phyloP scores from a whole-genome alignment of 352 stramenopile genomes.

The Thalassiosira exigua region DNA sequence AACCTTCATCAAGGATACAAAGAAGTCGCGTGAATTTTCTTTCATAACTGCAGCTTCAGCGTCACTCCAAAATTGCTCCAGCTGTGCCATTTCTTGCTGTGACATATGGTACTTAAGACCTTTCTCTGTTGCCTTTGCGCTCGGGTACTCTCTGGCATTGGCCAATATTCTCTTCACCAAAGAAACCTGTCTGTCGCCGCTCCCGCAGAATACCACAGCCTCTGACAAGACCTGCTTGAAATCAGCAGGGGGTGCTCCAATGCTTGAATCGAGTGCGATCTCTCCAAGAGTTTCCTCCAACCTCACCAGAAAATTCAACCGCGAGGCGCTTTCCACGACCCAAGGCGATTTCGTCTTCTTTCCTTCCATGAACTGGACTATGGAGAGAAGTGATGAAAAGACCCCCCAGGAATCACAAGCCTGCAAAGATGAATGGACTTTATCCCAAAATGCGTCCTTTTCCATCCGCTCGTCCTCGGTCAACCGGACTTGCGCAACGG shows the following conservation, averaged over 20 bases:
- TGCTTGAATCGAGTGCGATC: not conserved
- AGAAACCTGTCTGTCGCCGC: slow-evolving; percentile 48
- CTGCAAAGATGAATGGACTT: slow-evolving; percentile 25
- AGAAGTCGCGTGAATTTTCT: slow-evolving; percentile 11
- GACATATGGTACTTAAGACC: not conserved
- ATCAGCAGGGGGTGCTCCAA: not conserved
- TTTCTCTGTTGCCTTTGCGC: not conserved
- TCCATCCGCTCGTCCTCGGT: slow-evolving; percentile 8
- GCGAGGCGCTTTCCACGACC: slow-evolving; percentile 24
- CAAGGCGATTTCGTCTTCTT: slow-evolving; percentile 36
- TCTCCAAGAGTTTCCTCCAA: slow-evolving; percentile 8
- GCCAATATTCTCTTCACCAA: slow-evolving; percentile 54
- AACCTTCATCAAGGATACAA: slow-evolving; percentile 39
- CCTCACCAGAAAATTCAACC: slow-evolving; percentile 26
- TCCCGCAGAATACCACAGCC: slow-evolving; percentile 47
- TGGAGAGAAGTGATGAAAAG: slow-evolving; percentile 38
- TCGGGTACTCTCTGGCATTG: slow-evolving; percentile 23
- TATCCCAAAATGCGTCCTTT: slow-evolving; percentile 37
- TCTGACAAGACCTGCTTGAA: slow-evolving; percentile 31
- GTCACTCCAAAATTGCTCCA: slow-evolving; percentile 44
- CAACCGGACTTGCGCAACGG: not conserved
- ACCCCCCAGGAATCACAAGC: slow-evolving; percentile 33
- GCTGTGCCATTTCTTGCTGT: slow-evolving; percentile 15
- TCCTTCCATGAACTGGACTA: slow-evolving; percentile 51
- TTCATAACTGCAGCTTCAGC: slow-evolving; percentile 22